Evolutionary conservation across 2,329 filamentous ascomycete species (phyloP), one percentile per base, ranked within the genome.

Genomic region (Fusarium heterosporum): DNA sequence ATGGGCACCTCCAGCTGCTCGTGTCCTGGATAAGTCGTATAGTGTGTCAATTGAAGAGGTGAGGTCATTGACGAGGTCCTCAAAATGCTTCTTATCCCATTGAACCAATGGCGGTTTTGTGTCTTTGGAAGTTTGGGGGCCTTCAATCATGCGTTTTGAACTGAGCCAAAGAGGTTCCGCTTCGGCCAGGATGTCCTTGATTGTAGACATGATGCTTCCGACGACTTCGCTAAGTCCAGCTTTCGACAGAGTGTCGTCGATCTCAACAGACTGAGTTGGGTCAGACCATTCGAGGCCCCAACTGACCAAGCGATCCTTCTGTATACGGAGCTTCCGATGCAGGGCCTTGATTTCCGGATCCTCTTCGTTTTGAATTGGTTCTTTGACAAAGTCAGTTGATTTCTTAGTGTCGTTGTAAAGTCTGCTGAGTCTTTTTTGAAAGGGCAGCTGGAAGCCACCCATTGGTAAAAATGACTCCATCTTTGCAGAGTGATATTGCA

Each of bases 261-360:
- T 93, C 76, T 92, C 88, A 72, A 87, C 86, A 60, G 89, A 84
- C 73, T 89, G 85, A 67, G 83, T 85, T 16, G 89, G 88, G 75
- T 93, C 91, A 55, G 89, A 91, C 92, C 92, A 95, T 76, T 93
- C 90, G 51, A 93, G 81, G 0, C 91, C 92, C 92, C 92, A 95
- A 61, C 88, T 90, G 59, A 92, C 88, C 45, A 94, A 82, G 16
- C 92, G 85, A 79, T 93, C 90, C 76, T 92, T 93, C 72, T 94
- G 92, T 69, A 93, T 93, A 66, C 90, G 87, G 67, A 93, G 86
- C 76, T 92, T 93, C 65, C 90, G 89, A 75, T 93, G 90, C 30
- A 94, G 81, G 16, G 86, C 84, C 72, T 89, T 88, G 74, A 92
- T 87, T 67, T 93, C 90, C 25, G 90, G 90, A 74, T 89, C 84